Evolutionary conservation across 495 filamentous ascomycete genomes (phyloP), one percentile per base, ranked within the genome.

Genomic region (Physcia stellaris): DNA sequence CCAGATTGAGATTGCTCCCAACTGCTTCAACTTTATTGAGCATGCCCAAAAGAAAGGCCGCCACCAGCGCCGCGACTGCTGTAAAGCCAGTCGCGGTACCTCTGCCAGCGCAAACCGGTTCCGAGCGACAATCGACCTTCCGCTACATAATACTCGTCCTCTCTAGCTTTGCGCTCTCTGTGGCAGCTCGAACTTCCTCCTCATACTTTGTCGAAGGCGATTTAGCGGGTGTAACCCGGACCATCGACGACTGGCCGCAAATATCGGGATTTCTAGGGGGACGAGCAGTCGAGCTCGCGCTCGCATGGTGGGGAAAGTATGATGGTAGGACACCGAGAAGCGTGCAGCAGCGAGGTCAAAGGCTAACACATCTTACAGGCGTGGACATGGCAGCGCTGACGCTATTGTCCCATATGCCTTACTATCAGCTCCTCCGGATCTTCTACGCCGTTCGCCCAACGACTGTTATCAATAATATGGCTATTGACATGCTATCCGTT

Each of bases 281-380:
- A 79, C 78, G 68, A 59, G 58, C 77, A 40, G 62, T 76, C 24
- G 75, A 82, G 54, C 64, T 93, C 33, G 76, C 65, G 17, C 45
- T 83, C 13, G 74, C 70, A 23, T 92, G 83, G 85, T 68, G 62
- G 43, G 60, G 74, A 24, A 65, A 73, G 33, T 84, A 73, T 52
- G 84, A 88, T 54, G 68, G 75, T 80, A 53, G 47, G 65, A 50
- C 15, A 22, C 10, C 23, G 13, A 15, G 11, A 31, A 40, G 9
- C 32, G 4, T 4, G 10, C 9, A 18, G 6, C 30, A 31, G 3
- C 13, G 20, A 22, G 17, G 11, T 17, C 15, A 21, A 9, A 7
- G 4, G 21, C 38, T 52, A 17, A 52, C 5, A 16, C 32, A 11
- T 13, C n/a, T 24, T 6, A 7, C 41, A 80, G 75, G 71, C 49